Base-by-base conservation (phyloP, 129 eudicot genomes). In the Arctium lappa region DNA sequence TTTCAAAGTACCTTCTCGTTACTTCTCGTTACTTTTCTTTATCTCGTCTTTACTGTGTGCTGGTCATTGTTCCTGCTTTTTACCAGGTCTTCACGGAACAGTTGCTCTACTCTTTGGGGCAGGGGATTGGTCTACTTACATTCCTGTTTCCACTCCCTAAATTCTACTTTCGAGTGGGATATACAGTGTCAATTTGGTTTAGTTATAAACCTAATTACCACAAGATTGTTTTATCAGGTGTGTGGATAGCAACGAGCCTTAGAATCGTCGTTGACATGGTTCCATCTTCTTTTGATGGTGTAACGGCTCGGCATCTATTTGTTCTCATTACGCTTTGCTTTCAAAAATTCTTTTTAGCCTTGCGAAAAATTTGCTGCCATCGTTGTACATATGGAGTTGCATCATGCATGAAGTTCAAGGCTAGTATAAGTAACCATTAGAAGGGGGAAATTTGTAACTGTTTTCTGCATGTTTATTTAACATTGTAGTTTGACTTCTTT, bases 381-480 rank as follows among this genome's bases (percentile, higher is more conserved):
- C 69, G 27, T 48, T 82, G 85, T 82, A 75, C 70, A 75, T 65
- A 75, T 77, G 81, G 46, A 82, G 60, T 36, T 82, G 86, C 72
- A 15, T 73, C 68, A 62, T 82, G 85, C 76, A 16, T 74, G 80
- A 63, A 6, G 30, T 16, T 82, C 32, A 80, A 56, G 33, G 46
- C 79, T 81, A n/a, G 74, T 81, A 81, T 37, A 36, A 15, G 38
- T 9, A 7, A 37, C 73, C 42, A 15, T 56, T 36, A 8, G 79
- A 56, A 73, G 74, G 62, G 44, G 32, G 34, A 39, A 39, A 37
- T 15, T 73, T 62, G 27, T 12, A 29, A 29, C 22, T 29, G 10
- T 40, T 37, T 36, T n/a, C 5, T 72, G 31, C 10, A 74, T 74
- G 81, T 83, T 69, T 34, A 27, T 69, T 75, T 48, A 12, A 69